Percentiles rank a stretch among this genome's conserved stretches.
Evolutionary conservation across 1,139 yeast species (phyloP).

Genomic region (Pichia sp.): DNA sequence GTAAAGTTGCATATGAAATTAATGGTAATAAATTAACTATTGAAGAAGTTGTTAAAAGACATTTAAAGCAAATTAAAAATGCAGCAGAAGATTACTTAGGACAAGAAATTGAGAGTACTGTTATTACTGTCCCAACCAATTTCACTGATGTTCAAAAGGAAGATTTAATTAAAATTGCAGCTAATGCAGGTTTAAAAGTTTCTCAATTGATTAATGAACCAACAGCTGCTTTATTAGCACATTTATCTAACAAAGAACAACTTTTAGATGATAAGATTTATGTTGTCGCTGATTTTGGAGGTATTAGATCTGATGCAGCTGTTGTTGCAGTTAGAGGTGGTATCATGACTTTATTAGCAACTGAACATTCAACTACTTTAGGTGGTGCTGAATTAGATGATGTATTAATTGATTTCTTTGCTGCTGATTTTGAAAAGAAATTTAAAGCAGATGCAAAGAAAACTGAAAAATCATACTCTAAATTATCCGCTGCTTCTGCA

Average conservation of each 20-base stretch:
- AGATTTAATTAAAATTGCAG: slow-evolving; percentile 56
- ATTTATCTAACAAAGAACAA: slow-evolving; percentile 48
- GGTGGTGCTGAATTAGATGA: slow-evolving; percentile 88
- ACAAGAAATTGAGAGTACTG: slow-evolving; percentile 70
- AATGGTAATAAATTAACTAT: slow-evolving; percentile 48
- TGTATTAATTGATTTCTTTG: slow-evolving; percentile 74
- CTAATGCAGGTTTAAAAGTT: slow-evolving; percentile 69
- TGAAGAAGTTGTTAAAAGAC: slow-evolving; percentile 78
- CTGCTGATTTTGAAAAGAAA: slow-evolving; percentile 91
- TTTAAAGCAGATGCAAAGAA: slow-evolving; percentile 73
- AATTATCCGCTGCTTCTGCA: slow-evolving; percentile 78
- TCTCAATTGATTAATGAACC: slow-evolving; percentile 92
- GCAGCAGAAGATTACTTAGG: slow-evolving; percentile 96
- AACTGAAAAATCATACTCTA: slow-evolving; percentile 81
- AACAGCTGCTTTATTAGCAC: slow-evolving; percentile 83
- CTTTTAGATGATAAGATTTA: slow-evolving; percentile 68
- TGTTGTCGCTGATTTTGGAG: slow-evolving; percentile 96
- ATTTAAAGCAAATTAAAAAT: slow-evolving; percentile 68
- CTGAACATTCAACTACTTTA: slow-evolving; percentile 73
- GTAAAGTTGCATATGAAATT: slow-evolving; percentile 64
- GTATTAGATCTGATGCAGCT: slow-evolving; percentile 93
- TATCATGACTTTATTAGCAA: slow-evolving; percentile 78
- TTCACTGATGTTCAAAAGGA: slow-evolving; percentile 68
- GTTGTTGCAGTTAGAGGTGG: slow-evolving; percentile 93
- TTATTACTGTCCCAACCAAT: slow-evolving; percentile 87